Conservation (phyloP, 257 asterid genomes). For the Solanum neorickii region DNA sequence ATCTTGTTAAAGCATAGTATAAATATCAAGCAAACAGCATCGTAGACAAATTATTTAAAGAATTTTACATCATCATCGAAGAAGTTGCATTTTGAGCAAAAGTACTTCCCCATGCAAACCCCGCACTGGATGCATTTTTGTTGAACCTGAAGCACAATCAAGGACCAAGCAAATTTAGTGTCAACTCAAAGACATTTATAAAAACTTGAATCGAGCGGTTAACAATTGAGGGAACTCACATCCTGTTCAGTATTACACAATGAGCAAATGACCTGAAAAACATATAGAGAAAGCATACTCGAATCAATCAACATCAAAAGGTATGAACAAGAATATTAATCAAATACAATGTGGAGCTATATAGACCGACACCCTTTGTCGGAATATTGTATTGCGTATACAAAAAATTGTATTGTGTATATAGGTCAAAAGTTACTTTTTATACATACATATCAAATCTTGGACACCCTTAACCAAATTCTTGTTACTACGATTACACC, state of each 20-base stretch:
- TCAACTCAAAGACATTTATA: neutral
- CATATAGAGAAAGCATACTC: neutral
- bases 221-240: slow-evolving; percentile 18
- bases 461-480: neutral
- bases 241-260: slow-evolving; percentile 47
- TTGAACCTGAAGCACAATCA: slow-evolving; percentile 26
- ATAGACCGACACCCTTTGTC: neutral
- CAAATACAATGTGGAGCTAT: neutral
- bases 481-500: neutral
- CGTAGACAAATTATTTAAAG: neutral
- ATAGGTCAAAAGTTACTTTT: neutral
- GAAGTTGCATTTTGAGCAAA: slow-evolving; percentile 52
- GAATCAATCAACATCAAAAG: neutral
- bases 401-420: neutral
- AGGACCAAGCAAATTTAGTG: neutral
- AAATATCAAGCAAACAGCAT: neutral
- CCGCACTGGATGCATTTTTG: slow-evolving; percentile 43
- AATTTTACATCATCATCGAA: slow-evolving; percentile 60
- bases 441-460: neutral
- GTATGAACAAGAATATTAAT: neutral
- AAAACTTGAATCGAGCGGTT: neutral
- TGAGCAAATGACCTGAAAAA: slow-evolving; percentile 47
- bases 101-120: slow-evolving; percentile 53
- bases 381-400: neutral
- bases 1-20: neutral